Evolutionary conservation across 768 basidiomycete genomes (phyloP).

Genomic region (Leccinum subgranulosum): DNA sequence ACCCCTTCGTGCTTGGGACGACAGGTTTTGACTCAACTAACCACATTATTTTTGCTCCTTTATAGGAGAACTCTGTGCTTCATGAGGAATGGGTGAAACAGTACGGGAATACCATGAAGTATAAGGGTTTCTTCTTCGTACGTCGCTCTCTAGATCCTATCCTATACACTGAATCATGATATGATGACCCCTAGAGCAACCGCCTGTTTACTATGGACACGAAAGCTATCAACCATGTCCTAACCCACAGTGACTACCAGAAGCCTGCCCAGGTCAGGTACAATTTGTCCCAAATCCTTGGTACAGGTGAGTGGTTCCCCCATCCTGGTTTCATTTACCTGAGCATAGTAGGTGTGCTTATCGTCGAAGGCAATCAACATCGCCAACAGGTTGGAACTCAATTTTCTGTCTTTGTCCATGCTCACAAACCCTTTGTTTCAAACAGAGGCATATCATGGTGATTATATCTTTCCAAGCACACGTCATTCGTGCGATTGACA

Average conservation of each 20-base stretch:
- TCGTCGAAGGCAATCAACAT: conserved; percentile 26
- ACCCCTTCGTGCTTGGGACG: too few species aligned
- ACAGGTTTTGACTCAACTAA: background rate
- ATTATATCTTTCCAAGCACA: background rate
- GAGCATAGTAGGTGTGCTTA: background rate
- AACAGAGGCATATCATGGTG: conserved; percentile 28
- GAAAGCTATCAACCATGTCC: conserved; percentile 4
- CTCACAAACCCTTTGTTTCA: background rate
- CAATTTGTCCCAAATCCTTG: background rate
- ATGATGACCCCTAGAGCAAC: background rate
- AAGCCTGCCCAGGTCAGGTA: conserved; percentile 1
- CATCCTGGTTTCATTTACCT: too few species aligned
- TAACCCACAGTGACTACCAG: conserved; percentile 5
- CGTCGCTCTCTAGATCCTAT: background rate
- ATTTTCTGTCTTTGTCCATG: background rate
- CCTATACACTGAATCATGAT: background rate
- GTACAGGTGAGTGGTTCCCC: background rate
- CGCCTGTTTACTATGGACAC: conserved; percentile 1
- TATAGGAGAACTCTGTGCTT: conserved; percentile 6
- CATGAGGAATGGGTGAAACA: conserved; percentile 16
- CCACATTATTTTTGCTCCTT: background rate
- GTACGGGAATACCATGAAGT: conserved; percentile 11
- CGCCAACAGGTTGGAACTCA: conserved; percentile 32
- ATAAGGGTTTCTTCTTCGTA: conserved; percentile 12
- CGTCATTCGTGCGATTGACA: background rate